phyloP scores from a whole-genome alignment of 108 stramenopile species.

The Ochromonas danica region DNA sequence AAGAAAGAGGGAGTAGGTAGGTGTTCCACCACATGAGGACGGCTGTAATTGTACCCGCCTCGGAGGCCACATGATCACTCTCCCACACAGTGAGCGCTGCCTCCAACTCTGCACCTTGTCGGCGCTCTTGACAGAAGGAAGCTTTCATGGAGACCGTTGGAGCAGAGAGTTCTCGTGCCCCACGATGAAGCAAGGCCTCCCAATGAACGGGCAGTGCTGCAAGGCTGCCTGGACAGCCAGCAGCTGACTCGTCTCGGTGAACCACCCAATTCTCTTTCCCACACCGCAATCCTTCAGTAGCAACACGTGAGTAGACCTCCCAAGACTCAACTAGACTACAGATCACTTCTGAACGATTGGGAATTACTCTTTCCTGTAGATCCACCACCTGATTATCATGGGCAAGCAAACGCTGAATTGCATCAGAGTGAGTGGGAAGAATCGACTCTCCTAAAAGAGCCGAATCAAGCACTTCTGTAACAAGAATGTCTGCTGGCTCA shows the following conservation, averaged over 20 bases:
- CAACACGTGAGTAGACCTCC: not conserved
- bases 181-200: slow-evolving; percentile 30
- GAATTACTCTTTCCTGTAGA: slow-evolving; percentile 1
- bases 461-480: slow-evolving; percentile 58
- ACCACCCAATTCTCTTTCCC: not conserved
- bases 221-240: not conserved
- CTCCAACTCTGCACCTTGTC: not conserved
- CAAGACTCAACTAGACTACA: not conserved
- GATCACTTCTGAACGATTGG: slow-evolving; percentile 16
- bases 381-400: not conserved
- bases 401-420: slow-evolving; percentile 35
- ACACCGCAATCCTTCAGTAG: too few relatives aligned
- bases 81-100: slow-evolving; percentile 35
- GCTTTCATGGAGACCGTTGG: slow-evolving; percentile 16
- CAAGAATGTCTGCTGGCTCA: slow-evolving; percentile 42
- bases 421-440: slow-evolving; percentile 50
- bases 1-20: slow-evolving; percentile 38
- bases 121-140: slow-evolving; percentile 31
- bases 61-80: slow-evolving; percentile 12
- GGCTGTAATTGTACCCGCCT: slow-evolving; percentile 42
- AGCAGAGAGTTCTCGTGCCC: slow-evolving; percentile 41
- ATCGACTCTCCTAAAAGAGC: slow-evolving; percentile 55
- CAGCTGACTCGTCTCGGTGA: not conserved
- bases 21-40: slow-evolving; percentile 54
- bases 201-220: not conserved